Conservation (phyloP, 257 asterid species). For the Hygrophila difformis region DNA sequence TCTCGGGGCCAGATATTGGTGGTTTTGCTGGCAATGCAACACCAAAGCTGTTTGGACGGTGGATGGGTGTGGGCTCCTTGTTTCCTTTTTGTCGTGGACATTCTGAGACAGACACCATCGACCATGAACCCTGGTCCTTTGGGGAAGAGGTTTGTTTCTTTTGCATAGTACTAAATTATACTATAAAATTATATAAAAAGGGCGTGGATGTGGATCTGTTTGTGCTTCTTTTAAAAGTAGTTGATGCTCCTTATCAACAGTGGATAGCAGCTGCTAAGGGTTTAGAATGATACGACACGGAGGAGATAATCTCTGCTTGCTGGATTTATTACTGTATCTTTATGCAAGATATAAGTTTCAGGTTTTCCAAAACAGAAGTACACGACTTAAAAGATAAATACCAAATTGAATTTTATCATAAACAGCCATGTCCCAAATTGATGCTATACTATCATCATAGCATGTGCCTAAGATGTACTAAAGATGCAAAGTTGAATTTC, state of each 20-base stretch:
- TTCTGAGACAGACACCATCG: constrained; percentile 65
- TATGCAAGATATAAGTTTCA: too few species aligned
- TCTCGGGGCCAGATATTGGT: constrained; percentile 96
- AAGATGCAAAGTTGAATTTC: too few species aligned
- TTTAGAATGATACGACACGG: neutral
- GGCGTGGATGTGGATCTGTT: neutral
- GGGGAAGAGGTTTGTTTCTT: constrained; percentile 74
- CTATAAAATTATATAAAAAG: neutral
- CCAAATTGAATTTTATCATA: too few species aligned
- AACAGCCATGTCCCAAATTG: too few species aligned
- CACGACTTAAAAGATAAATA: too few species aligned
- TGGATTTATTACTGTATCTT: neutral
- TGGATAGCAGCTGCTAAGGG: neutral
- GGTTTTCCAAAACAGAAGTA: too few species aligned
- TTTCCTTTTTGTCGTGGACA: constrained; percentile 98
- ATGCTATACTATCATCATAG: too few species aligned
- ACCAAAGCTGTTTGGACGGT: constrained; percentile 89
- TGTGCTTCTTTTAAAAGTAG: too few species aligned
- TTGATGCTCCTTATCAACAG: too few species aligned
- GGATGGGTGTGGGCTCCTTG: constrained; percentile 95
- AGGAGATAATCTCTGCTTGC: neutral
- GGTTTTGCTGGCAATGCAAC: constrained; percentile 98
- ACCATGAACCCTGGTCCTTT: constrained; percentile 99
- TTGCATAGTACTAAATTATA: neutral
- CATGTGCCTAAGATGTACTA: too few species aligned